phyloP scores from a whole-genome alignment of 164 flowering plant species.

The Vitis rotundifolia region DNA sequence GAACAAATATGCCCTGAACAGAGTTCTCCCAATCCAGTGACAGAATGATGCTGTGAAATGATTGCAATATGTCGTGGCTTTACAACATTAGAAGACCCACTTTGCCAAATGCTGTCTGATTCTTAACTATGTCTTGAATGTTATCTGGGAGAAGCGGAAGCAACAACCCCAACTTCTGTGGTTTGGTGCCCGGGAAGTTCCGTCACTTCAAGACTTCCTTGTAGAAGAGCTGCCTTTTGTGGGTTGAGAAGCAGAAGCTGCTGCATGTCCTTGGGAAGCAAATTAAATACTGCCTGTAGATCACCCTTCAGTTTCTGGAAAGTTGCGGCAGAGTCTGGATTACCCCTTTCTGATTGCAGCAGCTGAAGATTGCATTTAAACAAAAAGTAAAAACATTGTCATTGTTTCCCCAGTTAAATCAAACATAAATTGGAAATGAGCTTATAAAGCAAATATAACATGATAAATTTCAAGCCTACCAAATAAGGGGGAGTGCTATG shows the following conservation, averaged over 20 bases:
- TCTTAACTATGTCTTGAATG: not conserved
- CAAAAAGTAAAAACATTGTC: not conserved
- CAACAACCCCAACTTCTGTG: slow-evolving; percentile 16
- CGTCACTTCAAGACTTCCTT: slow-evolving; percentile 36
- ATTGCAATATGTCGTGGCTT: not conserved
- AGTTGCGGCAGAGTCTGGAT: slow-evolving; percentile 41
- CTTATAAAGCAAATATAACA: not conserved
- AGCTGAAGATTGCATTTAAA: slow-evolving; percentile 23
- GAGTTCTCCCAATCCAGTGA: not conserved
- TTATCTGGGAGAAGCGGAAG: slow-evolving; percentile 24
- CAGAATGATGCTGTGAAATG: slow-evolving; percentile 6
- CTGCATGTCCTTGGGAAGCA: slow-evolving; percentile 89
- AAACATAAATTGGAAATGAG: no score
- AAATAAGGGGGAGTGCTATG: not conserved
- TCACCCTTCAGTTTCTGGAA: slow-evolving; percentile 73
- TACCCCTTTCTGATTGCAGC: slow-evolving; percentile 50
- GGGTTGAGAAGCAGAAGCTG: slow-evolving; percentile 83
- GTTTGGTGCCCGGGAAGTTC: slow-evolving; percentile 39
- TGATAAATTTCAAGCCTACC: not conserved
- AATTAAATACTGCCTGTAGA: slow-evolving; percentile 63
- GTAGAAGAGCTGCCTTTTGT: slow-evolving; percentile 64
- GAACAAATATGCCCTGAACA: not conserved
- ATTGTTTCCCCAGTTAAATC: not conserved
- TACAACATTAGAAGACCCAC: slow-evolving; percentile 8
- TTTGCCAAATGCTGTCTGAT: not conserved